These are phyloP conservation scores for Trichoderma sp. DNA, from an alignment of 2,329 filamentous ascomycete species.

Conservation along the genomic window DNA sequence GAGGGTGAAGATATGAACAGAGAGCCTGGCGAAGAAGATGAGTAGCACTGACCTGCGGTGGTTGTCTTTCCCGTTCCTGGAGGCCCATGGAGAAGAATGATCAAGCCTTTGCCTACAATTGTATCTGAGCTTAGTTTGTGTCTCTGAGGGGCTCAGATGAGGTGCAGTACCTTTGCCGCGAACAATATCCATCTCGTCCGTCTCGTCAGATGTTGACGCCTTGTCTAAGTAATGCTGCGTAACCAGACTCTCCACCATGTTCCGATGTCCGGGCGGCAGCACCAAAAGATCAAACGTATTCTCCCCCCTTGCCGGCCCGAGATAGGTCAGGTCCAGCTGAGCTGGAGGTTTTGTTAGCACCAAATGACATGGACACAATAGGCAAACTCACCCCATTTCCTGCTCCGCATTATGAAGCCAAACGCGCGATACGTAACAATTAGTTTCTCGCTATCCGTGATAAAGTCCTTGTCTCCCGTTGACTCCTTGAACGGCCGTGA, in stretches of 20 bases:
- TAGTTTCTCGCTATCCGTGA: conserved; percentile 32
- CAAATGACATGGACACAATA: too few relatives aligned
- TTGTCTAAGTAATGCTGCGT: conserved; percentile 28
- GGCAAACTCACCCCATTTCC: conserved; percentile 39
- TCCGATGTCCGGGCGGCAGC: conserved; percentile 22
- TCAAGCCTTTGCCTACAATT: conserved; percentile 31
- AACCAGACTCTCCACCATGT: conserved; percentile 10
- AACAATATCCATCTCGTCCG: conserved; percentile 10
- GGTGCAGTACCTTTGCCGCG: conserved; percentile 13
- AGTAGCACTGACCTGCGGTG: conserved; percentile 29
- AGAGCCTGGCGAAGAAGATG: neutral
- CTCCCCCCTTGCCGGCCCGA: too few relatives aligned
- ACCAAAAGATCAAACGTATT: conserved; percentile 36
- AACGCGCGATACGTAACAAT: conserved; percentile 40
- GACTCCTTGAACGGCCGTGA: conserved; percentile 10
- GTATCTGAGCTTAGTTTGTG: too few relatives aligned
- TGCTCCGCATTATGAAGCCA: conserved; percentile 37
- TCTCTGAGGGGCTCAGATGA: too few relatives aligned
- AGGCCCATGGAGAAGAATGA: conserved; percentile 39
- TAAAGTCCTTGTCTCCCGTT: neutral
- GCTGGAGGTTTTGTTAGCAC: too few relatives aligned
- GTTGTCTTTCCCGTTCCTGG: conserved; percentile 40
- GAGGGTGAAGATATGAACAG: neutral
- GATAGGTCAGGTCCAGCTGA: conserved; percentile 2
- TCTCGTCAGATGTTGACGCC: conserved; percentile 12